These are phyloP conservation scores for Pichia manshurica DNA, from an alignment of 805 yeast species.

Conservation along the genomic window DNA sequence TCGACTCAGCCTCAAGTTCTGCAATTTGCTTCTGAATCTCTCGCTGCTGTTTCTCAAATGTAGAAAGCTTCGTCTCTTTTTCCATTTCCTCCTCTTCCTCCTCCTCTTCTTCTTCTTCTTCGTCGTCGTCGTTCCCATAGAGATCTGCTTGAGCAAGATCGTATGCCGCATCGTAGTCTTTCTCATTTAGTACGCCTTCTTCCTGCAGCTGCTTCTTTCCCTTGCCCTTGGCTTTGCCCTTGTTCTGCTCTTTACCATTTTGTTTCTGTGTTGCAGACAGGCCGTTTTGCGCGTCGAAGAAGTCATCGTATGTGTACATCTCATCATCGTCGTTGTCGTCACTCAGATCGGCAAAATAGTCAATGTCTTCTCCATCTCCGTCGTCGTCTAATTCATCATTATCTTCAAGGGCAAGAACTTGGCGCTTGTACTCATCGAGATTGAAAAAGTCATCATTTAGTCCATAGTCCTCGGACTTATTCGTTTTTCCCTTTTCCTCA, in stretches of 20 bases:
- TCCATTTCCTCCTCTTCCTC: constrained; percentile 25
- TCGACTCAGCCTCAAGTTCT: constrained; percentile 75
- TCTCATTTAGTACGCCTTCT: constrained; percentile 47
- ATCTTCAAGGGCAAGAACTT: constrained; percentile 24
- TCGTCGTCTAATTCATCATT: constrained; percentile 43
- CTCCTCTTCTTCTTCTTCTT: constrained; percentile 28
- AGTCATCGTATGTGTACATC: constrained; percentile 58
- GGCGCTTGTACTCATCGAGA: constrained; percentile 60
- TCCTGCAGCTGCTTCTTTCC: too few species aligned
- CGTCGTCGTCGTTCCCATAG: constrained; percentile 39
- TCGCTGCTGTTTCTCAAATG: constrained; percentile 78
- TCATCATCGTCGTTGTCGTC: constrained; percentile 41
- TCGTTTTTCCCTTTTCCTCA: constrained; percentile 33
- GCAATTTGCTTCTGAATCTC: constrained; percentile 72
- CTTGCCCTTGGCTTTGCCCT: constrained; percentile 10
- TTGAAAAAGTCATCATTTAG: constrained; percentile 81
- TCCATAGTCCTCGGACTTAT: constrained; percentile 39
- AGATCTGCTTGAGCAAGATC: constrained; percentile 59
- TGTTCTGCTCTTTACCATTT: constrained; percentile 14
- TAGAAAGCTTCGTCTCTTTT: constrained; percentile 44
- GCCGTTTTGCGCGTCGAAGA: constrained; percentile 42
- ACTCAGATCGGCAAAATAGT: constrained; percentile 46
- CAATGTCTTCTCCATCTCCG: constrained; percentile 45
- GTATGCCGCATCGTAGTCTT: constrained; percentile 57
- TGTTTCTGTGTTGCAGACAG: too few species aligned